Evolutionary conservation across 2,329 filamentous ascomycete species (phyloP).

Genomic region (Diaporthe eres): DNA sequence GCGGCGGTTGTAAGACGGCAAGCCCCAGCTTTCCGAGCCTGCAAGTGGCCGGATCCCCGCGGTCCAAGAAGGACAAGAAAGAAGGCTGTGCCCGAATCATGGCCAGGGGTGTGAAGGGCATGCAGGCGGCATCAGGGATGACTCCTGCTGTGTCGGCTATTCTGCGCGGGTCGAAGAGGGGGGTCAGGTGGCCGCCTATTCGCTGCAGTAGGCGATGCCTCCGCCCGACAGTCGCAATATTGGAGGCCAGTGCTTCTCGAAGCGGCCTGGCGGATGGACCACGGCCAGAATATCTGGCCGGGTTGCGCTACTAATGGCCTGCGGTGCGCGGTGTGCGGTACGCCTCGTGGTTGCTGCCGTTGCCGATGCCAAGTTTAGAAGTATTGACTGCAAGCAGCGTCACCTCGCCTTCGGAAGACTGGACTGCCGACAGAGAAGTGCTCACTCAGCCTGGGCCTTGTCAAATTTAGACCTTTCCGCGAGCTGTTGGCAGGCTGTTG

Average conservation of each 20-base stretch:
- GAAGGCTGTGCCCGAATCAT: slow-evolving; percentile 22
- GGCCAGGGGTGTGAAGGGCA: not conserved
- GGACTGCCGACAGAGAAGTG: slow-evolving; percentile 20
- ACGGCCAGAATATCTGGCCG: slow-evolving; percentile 22
- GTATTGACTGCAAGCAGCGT: slow-evolving; percentile 18
- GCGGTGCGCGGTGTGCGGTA: slow-evolving; percentile 11
- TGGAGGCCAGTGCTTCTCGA: slow-evolving; percentile 28
- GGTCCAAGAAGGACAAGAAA: not conserved
- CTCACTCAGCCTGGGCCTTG: slow-evolving; percentile 11
- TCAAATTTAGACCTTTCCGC: slow-evolving; percentile 13
- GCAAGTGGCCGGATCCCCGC: not conserved
- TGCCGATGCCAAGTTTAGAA: slow-evolving; percentile 25
- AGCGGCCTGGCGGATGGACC: slow-evolving; percentile 27
- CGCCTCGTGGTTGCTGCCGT: slow-evolving; percentile 17
- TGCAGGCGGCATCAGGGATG: slow-evolving; percentile 27
- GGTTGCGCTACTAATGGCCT: slow-evolving; percentile 11
- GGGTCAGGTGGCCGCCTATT: slow-evolving; percentile 17
- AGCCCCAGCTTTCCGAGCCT: not conserved
- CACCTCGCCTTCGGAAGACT: slow-evolving; percentile 19
- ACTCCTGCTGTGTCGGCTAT: slow-evolving; percentile 18
- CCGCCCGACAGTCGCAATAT: slow-evolving; percentile 35
- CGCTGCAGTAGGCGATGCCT: slow-evolving; percentile 27
- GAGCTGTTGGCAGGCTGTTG: not conserved
- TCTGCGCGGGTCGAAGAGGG: slow-evolving; percentile 13
- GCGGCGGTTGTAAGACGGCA: slow-evolving; percentile 26